Percentiles rank a stretch among this genome's conserved stretches.
Conservation (phyloP, 164 flowering plant species). For the Platanus orientalis region DNA sequence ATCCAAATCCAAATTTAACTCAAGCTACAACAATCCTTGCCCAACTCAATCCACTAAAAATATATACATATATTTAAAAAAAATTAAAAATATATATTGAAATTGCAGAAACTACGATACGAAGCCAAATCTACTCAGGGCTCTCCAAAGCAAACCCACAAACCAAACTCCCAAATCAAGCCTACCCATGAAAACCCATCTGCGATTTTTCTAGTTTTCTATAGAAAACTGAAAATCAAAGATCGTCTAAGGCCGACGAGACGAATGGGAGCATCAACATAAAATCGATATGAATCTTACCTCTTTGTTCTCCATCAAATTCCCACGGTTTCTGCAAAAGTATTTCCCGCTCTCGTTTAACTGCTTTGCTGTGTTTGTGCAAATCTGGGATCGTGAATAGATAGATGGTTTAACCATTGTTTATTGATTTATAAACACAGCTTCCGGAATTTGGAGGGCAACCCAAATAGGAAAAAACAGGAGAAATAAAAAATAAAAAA, state of each 20-base stretch:
- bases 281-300: neutral
- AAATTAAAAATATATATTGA: too few species aligned
- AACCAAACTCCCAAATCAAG: neutral
- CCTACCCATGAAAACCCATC: too few species aligned
- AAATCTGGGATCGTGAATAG: slow-evolving; percentile 1
- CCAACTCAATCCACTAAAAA: neutral
- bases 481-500: too few species aligned
- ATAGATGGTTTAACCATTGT: neutral
- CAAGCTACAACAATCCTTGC: neutral
- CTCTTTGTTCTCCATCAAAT: neutral
- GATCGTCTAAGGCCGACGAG: neutral
- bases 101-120: neutral
- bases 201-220: too few species aligned
- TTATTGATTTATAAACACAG: neutral
- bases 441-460: neutral
- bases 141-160: neutral
- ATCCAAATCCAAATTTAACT: neutral
- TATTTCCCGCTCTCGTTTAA: neutral
- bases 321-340: neutral
- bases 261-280: neutral
- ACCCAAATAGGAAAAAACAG: too few species aligned
- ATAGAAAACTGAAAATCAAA: neutral
- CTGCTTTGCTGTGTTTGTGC: neutral
- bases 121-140: neutral
- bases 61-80: neutral